Percentiles rank a stretch among this genome's conserved stretches.
phyloP scores from a whole-genome alignment of 768 basidiomycete species.

The Podaxis pistillaris region DNA sequence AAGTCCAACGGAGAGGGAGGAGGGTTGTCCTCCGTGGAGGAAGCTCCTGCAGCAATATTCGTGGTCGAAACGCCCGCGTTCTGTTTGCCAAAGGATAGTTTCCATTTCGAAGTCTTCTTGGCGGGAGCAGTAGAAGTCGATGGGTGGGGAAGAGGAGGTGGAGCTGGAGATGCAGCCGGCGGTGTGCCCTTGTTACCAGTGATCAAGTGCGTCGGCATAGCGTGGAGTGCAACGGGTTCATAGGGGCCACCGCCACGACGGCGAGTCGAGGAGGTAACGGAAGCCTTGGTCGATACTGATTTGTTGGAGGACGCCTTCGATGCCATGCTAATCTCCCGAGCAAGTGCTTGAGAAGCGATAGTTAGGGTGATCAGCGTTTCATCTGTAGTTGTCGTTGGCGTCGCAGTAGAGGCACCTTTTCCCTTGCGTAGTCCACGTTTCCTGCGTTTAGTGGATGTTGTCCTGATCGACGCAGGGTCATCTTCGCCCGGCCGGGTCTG shows the following conservation, averaged over 20 bases:
- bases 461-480: constrained; percentile 50
- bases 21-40: constrained; percentile 39
- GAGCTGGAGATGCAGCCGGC: constrained; percentile 14
- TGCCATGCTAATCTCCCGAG: constrained; percentile 77
- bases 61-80: constrained; percentile 32
- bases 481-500: constrained; percentile 39
- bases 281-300: constrained; percentile 30
- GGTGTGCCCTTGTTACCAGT: constrained; percentile 22
- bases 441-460: constrained; percentile 75
- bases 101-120: constrained; percentile 90
- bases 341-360: constrained; percentile 76
- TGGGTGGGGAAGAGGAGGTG: constrained; percentile 21
- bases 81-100: constrained; percentile 69
- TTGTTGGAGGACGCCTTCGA: constrained; percentile 43
- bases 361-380: constrained; percentile 70
- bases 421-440: constrained; percentile 87
- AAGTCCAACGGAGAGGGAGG: constrained; percentile 29
- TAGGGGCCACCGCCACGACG: constrained; percentile 26
- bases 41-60: constrained; percentile 33
- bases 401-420: constrained; percentile 51
- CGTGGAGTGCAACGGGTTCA: constrained; percentile 48
- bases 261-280: constrained; percentile 27
- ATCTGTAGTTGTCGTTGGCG: constrained; percentile 39
- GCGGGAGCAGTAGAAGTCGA: constrained; percentile 34
- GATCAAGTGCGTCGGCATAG: constrained; percentile 36